Percentiles rank a stretch among this genome's conserved stretches.
Conservation (phyloP, 208 protist species). For the Wallacemonas sp. region DNA sequence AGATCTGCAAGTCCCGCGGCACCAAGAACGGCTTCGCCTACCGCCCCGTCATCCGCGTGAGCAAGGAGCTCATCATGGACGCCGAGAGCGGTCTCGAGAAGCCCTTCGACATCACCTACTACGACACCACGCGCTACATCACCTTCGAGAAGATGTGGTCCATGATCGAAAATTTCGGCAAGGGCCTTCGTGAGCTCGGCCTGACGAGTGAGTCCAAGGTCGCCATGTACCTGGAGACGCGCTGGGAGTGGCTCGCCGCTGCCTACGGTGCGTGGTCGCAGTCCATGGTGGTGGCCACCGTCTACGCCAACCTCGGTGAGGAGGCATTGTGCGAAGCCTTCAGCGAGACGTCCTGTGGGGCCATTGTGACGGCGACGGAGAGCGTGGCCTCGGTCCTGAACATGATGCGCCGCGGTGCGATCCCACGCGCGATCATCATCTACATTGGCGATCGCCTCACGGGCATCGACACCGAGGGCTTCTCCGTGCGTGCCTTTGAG, state of each 20-base stretch:
- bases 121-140: constrained; percentile 29
- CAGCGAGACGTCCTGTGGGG: constrained; percentile 28
- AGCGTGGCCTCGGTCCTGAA: constrained; percentile 24
- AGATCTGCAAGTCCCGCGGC: constrained; percentile 19
- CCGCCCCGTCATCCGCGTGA: constrained; percentile 29
- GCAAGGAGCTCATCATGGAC: constrained; percentile 19
- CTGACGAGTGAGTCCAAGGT: constrained; percentile 28
- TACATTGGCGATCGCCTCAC: constrained; percentile 18
- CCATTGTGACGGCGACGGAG: constrained; percentile 28
- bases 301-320: constrained; percentile 49
- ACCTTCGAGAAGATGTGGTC: constrained; percentile 30
- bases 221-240: constrained; percentile 43
- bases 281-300: constrained; percentile 30
- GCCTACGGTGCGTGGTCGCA: constrained; percentile 47
- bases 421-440: constrained; percentile 43
- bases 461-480: constrained; percentile 13
- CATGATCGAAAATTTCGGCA: constrained; percentile 27
- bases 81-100: constrained; percentile 24
- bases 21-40: constrained; percentile 33
- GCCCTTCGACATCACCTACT: constrained; percentile 32
- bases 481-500: constrained; percentile 23
- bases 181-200: constrained; percentile 29
- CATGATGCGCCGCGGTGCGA: constrained; percentile 32
- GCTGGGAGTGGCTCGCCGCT: constrained; percentile 45
- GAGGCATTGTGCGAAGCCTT: constrained; percentile 33